Conservation (phyloP, 2,329 filamentous ascomycete genomes). For the Penicillium sp. region DNA sequence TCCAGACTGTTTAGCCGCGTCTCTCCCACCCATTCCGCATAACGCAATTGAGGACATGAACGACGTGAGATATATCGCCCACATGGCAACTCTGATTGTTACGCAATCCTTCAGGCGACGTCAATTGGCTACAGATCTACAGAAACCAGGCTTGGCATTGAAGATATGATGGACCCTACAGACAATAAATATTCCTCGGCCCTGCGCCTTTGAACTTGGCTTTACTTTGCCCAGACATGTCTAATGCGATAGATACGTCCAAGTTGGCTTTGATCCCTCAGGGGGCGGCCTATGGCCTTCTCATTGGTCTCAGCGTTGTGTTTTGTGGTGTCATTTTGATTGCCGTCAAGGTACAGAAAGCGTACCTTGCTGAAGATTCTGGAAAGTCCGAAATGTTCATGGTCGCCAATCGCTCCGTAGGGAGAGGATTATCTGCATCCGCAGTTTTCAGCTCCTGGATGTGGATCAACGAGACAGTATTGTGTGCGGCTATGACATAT, state of each 20-base stretch:
- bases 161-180: neutral
- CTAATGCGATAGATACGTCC: constrained; percentile 18
- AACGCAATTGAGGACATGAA: constrained; percentile 11
- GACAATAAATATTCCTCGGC: constrained; percentile 10
- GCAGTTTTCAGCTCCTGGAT: constrained; percentile 43
- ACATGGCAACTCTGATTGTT: constrained; percentile 2
- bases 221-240: constrained; percentile 10
- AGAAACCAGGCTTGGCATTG: neutral
- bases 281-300: constrained; percentile 45
- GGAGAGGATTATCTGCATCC: constrained; percentile 38
- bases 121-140: neutral
- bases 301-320: constrained; percentile 49
- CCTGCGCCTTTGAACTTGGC: constrained; percentile 3
- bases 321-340: constrained; percentile 50
- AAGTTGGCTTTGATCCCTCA: constrained; percentile 28
- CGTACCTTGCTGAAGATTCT: constrained; percentile 31
- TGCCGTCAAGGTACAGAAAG: constrained; percentile 47
- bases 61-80: constrained; percentile 8
- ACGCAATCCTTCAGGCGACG: neutral
- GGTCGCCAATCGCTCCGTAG: constrained; percentile 40
- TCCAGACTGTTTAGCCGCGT: too few species aligned
- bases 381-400: constrained; percentile 46
- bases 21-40: neutral
- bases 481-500: constrained; percentile 36
- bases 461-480: constrained; percentile 41